A percentile compares a stretch with the other conserved stretches of the same genome.
phyloP scores from a whole-genome alignment of 1,284 basidiomycete species.

The Apiotrichum veenhuisii region DNA sequence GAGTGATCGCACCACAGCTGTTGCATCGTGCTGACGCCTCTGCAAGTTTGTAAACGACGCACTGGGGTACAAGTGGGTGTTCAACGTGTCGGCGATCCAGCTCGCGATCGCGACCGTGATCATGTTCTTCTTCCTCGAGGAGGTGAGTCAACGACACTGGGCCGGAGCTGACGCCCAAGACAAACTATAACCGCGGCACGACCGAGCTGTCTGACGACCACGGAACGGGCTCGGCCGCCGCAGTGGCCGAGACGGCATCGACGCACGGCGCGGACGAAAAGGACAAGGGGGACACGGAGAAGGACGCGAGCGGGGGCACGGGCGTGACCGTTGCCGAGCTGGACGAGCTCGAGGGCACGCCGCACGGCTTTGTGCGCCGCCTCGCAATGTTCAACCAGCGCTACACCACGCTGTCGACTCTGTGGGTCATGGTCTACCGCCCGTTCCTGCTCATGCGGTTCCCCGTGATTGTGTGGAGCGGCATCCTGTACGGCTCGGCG shows the following conservation, averaged over 20 bases:
- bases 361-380: constrained; percentile 6
- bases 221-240: not conserved
- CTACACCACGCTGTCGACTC: constrained; percentile 7
- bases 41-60: constrained; percentile 20
- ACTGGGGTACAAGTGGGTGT: constrained; percentile 24
- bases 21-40: not conserved
- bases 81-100: constrained; percentile 18
- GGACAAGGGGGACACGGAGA: not conserved
- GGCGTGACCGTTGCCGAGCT: not conserved
- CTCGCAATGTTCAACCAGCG: constrained; percentile 13
- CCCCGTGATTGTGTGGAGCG: constrained; percentile 24
- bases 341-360: constrained; percentile 4
- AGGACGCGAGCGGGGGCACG: not conserved
- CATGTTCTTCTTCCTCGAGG: constrained; percentile 23
- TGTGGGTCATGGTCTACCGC: constrained; percentile 18
- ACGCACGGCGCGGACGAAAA: not conserved
- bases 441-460: constrained; percentile 21
- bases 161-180: not conserved
- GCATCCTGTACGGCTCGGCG: constrained; percentile 22
- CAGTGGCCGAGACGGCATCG: not conserved
- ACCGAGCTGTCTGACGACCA: constrained; percentile 16
- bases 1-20: not conserved
- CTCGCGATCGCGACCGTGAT: constrained; percentile 11
- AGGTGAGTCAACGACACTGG: constrained; percentile 10
- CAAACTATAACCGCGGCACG: constrained; percentile 24